phyloP scores from a whole-genome alignment of 495 filamentous ascomycete genomes.

The Penicillium psychrofluorescens region DNA sequence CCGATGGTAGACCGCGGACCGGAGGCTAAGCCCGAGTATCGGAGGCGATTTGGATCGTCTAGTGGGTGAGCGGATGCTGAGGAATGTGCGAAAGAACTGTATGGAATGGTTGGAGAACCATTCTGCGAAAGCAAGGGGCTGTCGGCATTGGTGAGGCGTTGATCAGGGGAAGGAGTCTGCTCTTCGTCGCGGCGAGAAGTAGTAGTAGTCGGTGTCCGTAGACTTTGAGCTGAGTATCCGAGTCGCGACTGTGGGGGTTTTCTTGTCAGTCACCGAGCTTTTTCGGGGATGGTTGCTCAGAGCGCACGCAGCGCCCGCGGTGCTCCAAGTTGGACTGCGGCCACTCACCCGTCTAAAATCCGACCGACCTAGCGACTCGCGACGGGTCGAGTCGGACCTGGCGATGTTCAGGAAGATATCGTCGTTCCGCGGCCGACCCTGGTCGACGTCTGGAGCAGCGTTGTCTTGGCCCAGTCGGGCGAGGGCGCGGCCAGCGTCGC shows the following conservation, averaged over 20 bases:
- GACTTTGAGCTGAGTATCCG: slow-evolving; percentile 31
- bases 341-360: slow-evolving; percentile 45
- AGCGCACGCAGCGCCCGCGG: neutral
- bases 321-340: too few species aligned
- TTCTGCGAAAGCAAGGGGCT: slow-evolving; percentile 37
- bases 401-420: slow-evolving; percentile 62
- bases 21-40: slow-evolving; percentile 29
- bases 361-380: slow-evolving; percentile 37
- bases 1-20: slow-evolving; percentile 40
- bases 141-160: slow-evolving; percentile 35
- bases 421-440: slow-evolving; percentile 36
- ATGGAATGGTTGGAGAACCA: slow-evolving; percentile 30
- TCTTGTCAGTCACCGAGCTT: slow-evolving; percentile 1
- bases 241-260: slow-evolving; percentile 28
- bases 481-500: slow-evolving; percentile 21
- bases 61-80: slow-evolving; percentile 45
- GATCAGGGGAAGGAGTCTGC: slow-evolving; percentile 36
- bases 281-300: neutral
- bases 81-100: slow-evolving; percentile 28
- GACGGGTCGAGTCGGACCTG: slow-evolving; percentile 41
- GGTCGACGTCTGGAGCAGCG: slow-evolving; percentile 19
- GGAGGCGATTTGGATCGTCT: slow-evolving; percentile 36
- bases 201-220: slow-evolving; percentile 28
- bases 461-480: slow-evolving; percentile 18
- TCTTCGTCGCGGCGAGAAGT: slow-evolving; percentile 18